phyloP scores from a whole-genome alignment of 306 rosid genomes.

The Lathyrus sativus region DNA sequence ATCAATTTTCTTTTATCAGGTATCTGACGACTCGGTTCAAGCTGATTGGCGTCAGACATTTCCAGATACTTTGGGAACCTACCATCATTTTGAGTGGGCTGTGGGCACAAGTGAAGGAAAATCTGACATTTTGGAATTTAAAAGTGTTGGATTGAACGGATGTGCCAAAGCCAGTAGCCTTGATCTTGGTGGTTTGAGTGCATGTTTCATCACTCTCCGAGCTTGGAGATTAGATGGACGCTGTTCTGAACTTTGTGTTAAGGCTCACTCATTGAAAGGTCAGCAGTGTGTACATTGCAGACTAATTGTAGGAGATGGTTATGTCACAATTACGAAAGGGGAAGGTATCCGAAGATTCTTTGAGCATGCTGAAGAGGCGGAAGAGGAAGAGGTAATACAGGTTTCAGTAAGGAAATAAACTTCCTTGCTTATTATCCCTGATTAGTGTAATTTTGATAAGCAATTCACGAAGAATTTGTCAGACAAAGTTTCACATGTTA shows the following conservation, averaged over 20 bases:
- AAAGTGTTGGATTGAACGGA: conserved; percentile 89
- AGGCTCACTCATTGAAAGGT: conserved; percentile 94
- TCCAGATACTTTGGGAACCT: conserved; percentile 75
- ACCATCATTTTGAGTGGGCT: conserved; percentile 98
- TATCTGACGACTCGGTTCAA: conserved; percentile 73
- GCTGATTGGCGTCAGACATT: conserved; percentile 96
- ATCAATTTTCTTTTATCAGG: conserved; percentile 55
- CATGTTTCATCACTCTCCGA: conserved; percentile 86
- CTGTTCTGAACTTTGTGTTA: conserved; percentile 85
- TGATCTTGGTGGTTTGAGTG: conserved; percentile 75
- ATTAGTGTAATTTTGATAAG: conserved; percentile 20
- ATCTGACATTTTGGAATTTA: conserved; percentile 88
- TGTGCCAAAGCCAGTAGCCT: conserved; percentile 76
- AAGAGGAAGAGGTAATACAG: conserved; percentile 93
- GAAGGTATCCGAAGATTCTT: conserved; percentile 88
- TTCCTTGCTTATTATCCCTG: conserved; percentile 29
- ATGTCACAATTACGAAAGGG: conserved; percentile 87
- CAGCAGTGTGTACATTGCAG: conserved; percentile 96
- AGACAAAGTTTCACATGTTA: conserved; percentile 30
- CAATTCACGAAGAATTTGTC: conserved; percentile 23
- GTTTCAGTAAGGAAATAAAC: conserved; percentile 39
- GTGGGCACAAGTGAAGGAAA: conserved; percentile 98
- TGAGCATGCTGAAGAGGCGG: conserved; percentile 99
- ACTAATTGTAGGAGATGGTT: conserved; percentile 88
- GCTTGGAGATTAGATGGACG: conserved; percentile 97